These are phyloP conservation scores for Scenedesmus sp. DNA, from an alignment of 163 green algal species.

Conservation along the genomic window DNA sequence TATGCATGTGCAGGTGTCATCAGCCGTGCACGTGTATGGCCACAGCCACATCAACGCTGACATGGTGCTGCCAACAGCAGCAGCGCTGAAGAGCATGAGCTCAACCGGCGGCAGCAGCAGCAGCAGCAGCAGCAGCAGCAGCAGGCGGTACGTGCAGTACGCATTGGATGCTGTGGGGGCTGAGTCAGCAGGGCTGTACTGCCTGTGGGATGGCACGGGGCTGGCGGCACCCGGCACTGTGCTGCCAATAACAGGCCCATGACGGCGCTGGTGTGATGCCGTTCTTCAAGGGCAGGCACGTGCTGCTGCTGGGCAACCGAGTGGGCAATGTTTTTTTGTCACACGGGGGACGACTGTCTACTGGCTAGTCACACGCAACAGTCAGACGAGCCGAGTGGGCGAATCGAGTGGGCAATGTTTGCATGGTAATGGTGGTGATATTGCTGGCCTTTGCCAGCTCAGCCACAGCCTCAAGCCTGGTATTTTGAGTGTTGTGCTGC, in stretches of 20 bases:
- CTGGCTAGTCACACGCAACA: too few species aligned
- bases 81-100: background rate
- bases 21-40: conserved; percentile 61
- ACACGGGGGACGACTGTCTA: too few species aligned
- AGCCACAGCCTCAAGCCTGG: too few species aligned
- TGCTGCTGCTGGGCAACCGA: too few species aligned
- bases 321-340: background rate
- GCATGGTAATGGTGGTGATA: too few species aligned
- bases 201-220: conserved; percentile 40
- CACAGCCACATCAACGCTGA: conserved; percentile 62
- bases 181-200: conserved; percentile 42
- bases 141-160: conserved; percentile 63
- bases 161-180: conserved; percentile 53
- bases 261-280: background rate
- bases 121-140: conserved; percentile 9
- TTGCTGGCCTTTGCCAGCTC: too few species aligned
- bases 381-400: too few species aligned
- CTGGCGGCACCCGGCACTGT: background rate
- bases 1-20: background rate
- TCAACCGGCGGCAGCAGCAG: background rate
- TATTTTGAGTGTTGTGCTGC: too few species aligned
- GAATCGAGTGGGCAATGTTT: too few species aligned
- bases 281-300: background rate
- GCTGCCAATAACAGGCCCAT: background rate
- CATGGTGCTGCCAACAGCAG: background rate